Base-by-base conservation (phyloP, 495 filamentous ascomycete species). In the Penicillium paradoxum region DNA sequence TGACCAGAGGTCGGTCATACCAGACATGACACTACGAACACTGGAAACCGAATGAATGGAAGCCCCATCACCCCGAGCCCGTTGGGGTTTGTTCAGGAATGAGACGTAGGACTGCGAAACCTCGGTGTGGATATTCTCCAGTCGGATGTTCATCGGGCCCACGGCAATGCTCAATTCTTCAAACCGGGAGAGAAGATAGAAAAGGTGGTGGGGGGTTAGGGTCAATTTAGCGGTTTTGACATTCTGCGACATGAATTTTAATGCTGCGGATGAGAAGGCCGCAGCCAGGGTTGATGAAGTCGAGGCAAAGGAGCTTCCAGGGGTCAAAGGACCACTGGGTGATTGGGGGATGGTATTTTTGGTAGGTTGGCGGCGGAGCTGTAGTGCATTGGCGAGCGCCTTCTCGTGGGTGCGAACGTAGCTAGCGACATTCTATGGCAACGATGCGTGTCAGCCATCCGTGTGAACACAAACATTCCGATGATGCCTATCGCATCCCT, bases 371-470 rank as follows among this genome's bases (percentile, higher is more conserved):
- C 84, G 81, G 60, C 82, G 83, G 48, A 91, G 77, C 66, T 96
- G 93, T 30, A 97, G 77, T 55, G 93, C 92, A 72, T 97, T 97
- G 57, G 93, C 93, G 53, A 98, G 83, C 22, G 90, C 93, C 73
- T 95, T 96, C 69, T 98, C 93, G 73, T 98, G 90, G 30, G 91
- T 96, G 50, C 92, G 89, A 66, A 98, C 90, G 73, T 95, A 97
- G 68, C 84, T 86, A 57, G 92, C 91, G 56, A 98, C 81, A 74
- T 93, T 93, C 91, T 96, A 55, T 45, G 33, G 13, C 21, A 24
- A 45, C 17, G 0, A 45, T 32, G 30, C 61, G 44, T 63, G 63
- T 50, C 32, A 24, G 27, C 29, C 15, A 40, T 24, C 29, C 27
- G 37, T 25, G n/a, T 18, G 32, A n/a, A n/a, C 45, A 45, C 9